phyloP scores from a whole-genome alignment of 768 basidiomycete species.

The Kockovaella imperatae region DNA sequence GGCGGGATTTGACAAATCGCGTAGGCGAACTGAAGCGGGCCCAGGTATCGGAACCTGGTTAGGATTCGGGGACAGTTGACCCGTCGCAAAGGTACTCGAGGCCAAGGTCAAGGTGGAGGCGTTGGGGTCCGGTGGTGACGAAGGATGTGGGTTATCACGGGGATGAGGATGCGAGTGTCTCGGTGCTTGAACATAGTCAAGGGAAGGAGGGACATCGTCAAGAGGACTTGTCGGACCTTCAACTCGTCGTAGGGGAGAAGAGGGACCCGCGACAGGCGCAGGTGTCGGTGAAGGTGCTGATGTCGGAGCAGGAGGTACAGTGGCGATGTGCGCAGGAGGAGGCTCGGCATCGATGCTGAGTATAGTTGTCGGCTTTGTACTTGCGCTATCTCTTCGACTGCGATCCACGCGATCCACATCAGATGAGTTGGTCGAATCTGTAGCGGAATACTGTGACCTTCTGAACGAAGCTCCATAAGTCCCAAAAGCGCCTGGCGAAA shows the following conservation, averaged over 20 bases:
- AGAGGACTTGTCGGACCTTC: constrained; percentile 22
- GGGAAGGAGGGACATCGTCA: constrained; percentile 47
- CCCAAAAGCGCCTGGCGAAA: constrained; percentile 21
- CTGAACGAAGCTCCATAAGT: too few relatives aligned
- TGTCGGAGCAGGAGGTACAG: constrained; percentile 52
- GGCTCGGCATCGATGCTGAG: constrained; percentile 75
- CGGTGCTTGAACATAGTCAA: constrained; percentile 59
- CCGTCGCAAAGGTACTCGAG: not conserved
- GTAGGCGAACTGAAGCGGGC: not conserved
- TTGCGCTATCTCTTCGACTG: constrained; percentile 41
- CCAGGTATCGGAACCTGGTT: not conserved
- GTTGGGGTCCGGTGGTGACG: constrained; percentile 81
- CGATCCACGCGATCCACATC: constrained; percentile 36
- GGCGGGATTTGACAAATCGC: too few relatives aligned
- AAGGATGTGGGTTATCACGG: constrained; percentile 88
- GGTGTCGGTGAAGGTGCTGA: not conserved
- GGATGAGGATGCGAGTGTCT: constrained; percentile 88
- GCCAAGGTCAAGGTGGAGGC: constrained; percentile 89
- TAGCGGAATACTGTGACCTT: not conserved
- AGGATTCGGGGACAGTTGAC: not conserved
- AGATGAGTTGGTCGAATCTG: constrained; percentile 64
- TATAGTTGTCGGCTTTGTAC: constrained; percentile 90
- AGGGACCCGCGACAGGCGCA: not conserved
- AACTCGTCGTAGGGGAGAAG: not conserved
- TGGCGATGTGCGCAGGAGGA: constrained; percentile 83